Percentiles rank a stretch among this genome's conserved stretches.
Conservation (phyloP, 202 grass and related monocot genomes). For the Elaeis oleifera region DNA sequence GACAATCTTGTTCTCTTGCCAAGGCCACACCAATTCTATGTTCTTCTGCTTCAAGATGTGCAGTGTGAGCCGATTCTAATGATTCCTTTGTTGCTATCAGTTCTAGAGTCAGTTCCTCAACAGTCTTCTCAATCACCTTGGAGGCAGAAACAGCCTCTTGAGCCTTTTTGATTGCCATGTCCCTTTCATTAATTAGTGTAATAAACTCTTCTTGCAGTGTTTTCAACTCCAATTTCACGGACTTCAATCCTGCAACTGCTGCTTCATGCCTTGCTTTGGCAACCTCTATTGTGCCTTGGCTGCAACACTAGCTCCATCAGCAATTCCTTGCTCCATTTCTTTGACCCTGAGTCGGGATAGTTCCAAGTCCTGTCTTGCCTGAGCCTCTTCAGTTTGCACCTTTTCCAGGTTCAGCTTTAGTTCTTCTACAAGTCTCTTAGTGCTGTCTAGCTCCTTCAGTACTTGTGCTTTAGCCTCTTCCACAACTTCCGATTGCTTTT, state of each 20-base stretch:
- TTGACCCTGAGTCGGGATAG: constrained; percentile 39
- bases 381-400: constrained; percentile 44
- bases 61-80: constrained; percentile 40
- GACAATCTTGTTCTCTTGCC: constrained; percentile 41
- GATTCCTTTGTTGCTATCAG: constrained; percentile 23
- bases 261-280: constrained; percentile 33
- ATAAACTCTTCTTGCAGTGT: constrained; percentile 32
- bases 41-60: constrained; percentile 50
- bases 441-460: constrained; percentile 49
- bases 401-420: constrained; percentile 48
- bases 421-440: constrained; percentile 32
- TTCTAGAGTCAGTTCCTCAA: constrained; percentile 40
- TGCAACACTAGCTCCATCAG: constrained; percentile 16
- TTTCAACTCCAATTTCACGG: constrained; percentile 44
- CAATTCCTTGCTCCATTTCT: constrained; percentile 37
- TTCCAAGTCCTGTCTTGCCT: constrained; percentile 43
- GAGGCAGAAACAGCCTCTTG: constrained; percentile 28
- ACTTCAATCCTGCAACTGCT: constrained; percentile 40
- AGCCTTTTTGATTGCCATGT: constrained; percentile 32
- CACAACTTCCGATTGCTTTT: constrained; percentile 53
- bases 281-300: constrained; percentile 26
- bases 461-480: constrained; percentile 37
- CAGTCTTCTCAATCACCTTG: constrained; percentile 35
- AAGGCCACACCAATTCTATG: constrained; percentile 18
- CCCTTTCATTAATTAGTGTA: constrained; percentile 39